Evolutionary conservation across 2,329 filamentous ascomycete genomes (phyloP).

Genomic region (Balansia obtecta): DNA sequence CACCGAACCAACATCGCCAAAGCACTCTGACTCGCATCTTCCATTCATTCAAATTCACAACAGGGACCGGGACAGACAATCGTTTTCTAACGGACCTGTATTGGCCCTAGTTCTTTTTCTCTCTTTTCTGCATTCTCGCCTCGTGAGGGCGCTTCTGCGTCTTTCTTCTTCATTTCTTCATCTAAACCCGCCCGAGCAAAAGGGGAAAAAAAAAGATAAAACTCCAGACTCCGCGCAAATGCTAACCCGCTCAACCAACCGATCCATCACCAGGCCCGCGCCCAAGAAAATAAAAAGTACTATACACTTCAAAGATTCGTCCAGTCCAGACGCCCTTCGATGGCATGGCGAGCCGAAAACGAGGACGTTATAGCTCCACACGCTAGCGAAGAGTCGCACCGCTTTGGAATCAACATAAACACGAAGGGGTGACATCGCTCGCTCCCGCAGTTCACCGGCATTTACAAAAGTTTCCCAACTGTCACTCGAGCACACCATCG

Average conservation of each 20-base stretch:
- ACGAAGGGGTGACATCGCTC: conserved; percentile 3
- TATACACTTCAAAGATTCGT: conserved; percentile 7
- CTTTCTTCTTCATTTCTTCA: conserved; percentile 10
- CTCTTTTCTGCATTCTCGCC: conserved; percentile 9
- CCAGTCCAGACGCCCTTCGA: background rate
- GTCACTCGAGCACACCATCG: conserved; percentile 12
- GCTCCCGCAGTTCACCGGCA: background rate
- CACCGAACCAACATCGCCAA: background rate
- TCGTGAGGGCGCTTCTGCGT: conserved; percentile 9
- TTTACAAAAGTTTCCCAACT: background rate
- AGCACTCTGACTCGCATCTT: background rate
- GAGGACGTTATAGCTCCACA: background rate
- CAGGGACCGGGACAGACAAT: background rate
- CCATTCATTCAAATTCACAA: background rate
- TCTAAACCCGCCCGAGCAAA: conserved; percentile 6
- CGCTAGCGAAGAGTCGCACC: background rate
- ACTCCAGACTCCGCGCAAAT: conserved; percentile 27
- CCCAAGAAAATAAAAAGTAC: conserved; percentile 3
- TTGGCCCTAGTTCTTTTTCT: conserved; percentile 1
- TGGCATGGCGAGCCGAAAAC: background rate
- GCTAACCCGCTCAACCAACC: conserved; percentile 10
- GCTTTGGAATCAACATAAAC: background rate
- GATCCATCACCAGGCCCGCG: background rate
- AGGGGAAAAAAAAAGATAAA: conserved; percentile 8
- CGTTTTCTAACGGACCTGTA: background rate